Evolutionary conservation across 768 basidiomycete genomes (phyloP).

Genomic region (Panaeolus cyanescens): DNA sequence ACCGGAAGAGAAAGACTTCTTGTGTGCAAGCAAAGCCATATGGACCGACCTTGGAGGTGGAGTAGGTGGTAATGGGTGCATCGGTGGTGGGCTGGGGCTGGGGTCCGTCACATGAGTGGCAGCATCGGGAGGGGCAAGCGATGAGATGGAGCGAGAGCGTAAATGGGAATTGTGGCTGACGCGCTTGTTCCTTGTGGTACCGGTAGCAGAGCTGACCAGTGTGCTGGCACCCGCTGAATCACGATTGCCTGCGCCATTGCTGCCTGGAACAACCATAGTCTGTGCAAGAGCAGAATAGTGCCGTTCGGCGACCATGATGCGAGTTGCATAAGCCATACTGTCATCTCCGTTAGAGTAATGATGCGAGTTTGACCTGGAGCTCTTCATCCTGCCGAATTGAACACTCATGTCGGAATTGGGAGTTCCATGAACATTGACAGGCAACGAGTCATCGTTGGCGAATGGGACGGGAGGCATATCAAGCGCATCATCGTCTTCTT

Average conservation of each 20-base stretch:
- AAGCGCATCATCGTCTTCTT: slow-evolving; percentile 46
- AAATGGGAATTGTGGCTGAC: slow-evolving; percentile 47
- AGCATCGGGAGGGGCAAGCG: slow-evolving; percentile 42
- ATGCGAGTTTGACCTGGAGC: slow-evolving; percentile 58
- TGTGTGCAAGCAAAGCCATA: slow-evolving; percentile 55
- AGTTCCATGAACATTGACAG: slow-evolving; percentile 45
- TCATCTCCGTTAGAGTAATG: slow-evolving; percentile 54
- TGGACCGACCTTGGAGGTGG: slow-evolving; percentile 64
- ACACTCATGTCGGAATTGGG: slow-evolving; percentile 58
- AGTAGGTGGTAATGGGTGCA: slow-evolving; percentile 74
- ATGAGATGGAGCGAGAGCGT: slow-evolving; percentile 62
- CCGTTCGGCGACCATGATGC: slow-evolving; percentile 72
- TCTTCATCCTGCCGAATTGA: slow-evolving; percentile 55
- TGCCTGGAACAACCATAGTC: slow-evolving; percentile 54
- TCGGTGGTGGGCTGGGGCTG: slow-evolving; percentile 59
- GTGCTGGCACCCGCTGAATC: slow-evolving; percentile 31
- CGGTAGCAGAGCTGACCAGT: slow-evolving; percentile 37
- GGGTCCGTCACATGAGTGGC: slow-evolving; percentile 36
- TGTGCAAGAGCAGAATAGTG: slow-evolving; percentile 74
- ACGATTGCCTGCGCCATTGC: slow-evolving; percentile 31
- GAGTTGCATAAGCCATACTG: slow-evolving; percentile 48
- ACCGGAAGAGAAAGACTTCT: slow-evolving; percentile 65
- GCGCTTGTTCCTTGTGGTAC: slow-evolving; percentile 30
- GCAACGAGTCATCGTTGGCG: slow-evolving; percentile 50
- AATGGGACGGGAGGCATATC: slow-evolving; percentile 66